These are phyloP conservation scores for Hanseniaspora thailandica DNA, from an alignment of 805 yeast species.

Conservation along the genomic window DNA sequence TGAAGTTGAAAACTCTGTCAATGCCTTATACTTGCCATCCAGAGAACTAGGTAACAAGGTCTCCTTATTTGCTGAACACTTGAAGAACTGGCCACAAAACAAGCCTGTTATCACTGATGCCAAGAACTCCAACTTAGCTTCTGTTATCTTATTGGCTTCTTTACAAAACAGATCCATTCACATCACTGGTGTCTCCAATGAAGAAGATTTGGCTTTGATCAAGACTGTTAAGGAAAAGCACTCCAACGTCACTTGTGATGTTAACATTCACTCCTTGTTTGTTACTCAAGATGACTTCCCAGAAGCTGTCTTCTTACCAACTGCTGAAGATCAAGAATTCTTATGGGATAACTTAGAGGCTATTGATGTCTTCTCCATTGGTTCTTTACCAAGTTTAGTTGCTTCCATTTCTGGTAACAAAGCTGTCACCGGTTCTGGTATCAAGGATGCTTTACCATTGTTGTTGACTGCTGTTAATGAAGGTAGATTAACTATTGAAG, in stretches of 20 bases:
- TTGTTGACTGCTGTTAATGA: slow-evolving; percentile 68
- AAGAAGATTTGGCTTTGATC: slow-evolving; percentile 72
- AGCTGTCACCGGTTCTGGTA: slow-evolving; percentile 61
- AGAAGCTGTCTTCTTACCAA: slow-evolving; percentile 62
- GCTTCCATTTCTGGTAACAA: slow-evolving; percentile 54
- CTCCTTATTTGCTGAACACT: slow-evolving; percentile 66
- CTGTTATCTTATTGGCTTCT: slow-evolving; percentile 77
- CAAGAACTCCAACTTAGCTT: slow-evolving; percentile 81
- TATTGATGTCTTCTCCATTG: slow-evolving; percentile 81
- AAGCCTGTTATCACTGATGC: slow-evolving; percentile 91
- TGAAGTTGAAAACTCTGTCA: slow-evolving; percentile 53
- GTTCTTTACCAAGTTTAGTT: slow-evolving; percentile 61
- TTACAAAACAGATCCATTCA: slow-evolving; percentile 76
- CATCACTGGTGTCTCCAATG: slow-evolving; percentile 71
- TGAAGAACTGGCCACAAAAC: slow-evolving; percentile 68
- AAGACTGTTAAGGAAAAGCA: slow-evolving; percentile 75
- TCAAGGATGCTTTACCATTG: slow-evolving; percentile 70
- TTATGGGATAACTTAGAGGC: slow-evolving; percentile 64
- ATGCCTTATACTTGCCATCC: slow-evolving; percentile 72
- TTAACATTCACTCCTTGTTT: slow-evolving; percentile 67
- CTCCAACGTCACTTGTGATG: slow-evolving; percentile 80
- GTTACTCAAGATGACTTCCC: slow-evolving; percentile 61
- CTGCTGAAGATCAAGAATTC: slow-evolving; percentile 65
- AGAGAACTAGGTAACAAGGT: slow-evolving; percentile 60
- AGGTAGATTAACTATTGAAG: slow-evolving; percentile 58